A percentile compares a stretch with the other conserved stretches of the same genome.
These are phyloP conservation scores for Verticillium tricorpus DNA, from an alignment of 2,329 filamentous ascomycete species.

Conservation along the genomic window DNA sequence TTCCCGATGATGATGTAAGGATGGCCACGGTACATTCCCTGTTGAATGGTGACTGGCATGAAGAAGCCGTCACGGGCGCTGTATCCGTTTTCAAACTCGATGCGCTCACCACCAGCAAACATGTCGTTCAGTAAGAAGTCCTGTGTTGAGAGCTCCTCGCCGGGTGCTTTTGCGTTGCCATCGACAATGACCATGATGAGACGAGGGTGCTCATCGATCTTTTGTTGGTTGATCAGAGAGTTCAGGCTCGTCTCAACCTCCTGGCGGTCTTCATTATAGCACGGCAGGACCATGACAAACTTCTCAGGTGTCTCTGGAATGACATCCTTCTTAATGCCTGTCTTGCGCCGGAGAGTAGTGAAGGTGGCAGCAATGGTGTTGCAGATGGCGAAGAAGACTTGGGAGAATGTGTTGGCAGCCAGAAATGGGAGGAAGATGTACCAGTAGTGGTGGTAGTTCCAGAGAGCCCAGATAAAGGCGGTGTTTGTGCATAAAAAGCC, in stretches of 20 bases:
- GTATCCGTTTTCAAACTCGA: slow-evolving; percentile 36
- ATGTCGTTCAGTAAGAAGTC: slow-evolving; percentile 43
- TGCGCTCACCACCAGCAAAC: slow-evolving; percentile 26
- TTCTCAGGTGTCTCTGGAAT: slow-evolving; percentile 30
- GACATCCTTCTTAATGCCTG: slow-evolving; percentile 22
- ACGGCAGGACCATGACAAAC: slow-evolving; percentile 41
- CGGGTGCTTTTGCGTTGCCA: slow-evolving; percentile 39
- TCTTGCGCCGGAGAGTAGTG: slow-evolving; percentile 25
- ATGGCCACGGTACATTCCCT: slow-evolving; percentile 37
- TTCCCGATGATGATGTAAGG: slow-evolving; percentile 45
- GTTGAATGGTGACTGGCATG: slow-evolving; percentile 40
- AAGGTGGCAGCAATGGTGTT: slow-evolving; percentile 26
- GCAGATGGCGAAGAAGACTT: slow-evolving; percentile 35
- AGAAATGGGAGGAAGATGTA: slow-evolving; percentile 40
- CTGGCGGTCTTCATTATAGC: slow-evolving; percentile 43
- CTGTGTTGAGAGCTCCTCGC: slow-evolving; percentile 42
- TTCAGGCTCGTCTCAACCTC: slow-evolving; percentile 39
- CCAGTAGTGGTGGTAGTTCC: slow-evolving; percentile 33
- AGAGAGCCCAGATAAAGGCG: slow-evolving; percentile 28
- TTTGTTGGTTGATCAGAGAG: slow-evolving; percentile 38
- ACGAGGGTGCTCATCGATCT: slow-evolving; percentile 34
- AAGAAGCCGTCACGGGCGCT: slow-evolving; percentile 39
- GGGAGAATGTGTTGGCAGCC: slow-evolving; percentile 39
- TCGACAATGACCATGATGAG: slow-evolving; percentile 45
- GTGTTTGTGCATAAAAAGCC: slow-evolving; percentile 29